Percentiles rank a stretch among this genome's conserved stretches.
Evolutionary conservation across 2,329 filamentous ascomycete species (phyloP).

Genomic region (Cryoendolithus antarcticus): DNA sequence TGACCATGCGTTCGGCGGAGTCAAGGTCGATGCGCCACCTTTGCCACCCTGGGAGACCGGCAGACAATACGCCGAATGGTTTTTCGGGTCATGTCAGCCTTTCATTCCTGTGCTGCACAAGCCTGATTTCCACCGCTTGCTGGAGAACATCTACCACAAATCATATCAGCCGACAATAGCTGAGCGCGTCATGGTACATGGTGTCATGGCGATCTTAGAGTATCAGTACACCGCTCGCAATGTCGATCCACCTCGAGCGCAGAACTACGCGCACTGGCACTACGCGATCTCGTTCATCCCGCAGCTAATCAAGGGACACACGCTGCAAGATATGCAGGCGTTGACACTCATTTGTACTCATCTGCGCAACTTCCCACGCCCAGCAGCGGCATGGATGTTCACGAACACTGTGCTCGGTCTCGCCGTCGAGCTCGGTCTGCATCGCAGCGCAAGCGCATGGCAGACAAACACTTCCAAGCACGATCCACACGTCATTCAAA

Average conservation of each 20-base stretch:
- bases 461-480: conserved; percentile 37
- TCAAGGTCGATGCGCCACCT: conserved; percentile 46
- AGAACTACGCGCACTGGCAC: conserved; percentile 68
- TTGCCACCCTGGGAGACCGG: conserved; percentile 54
- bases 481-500: conserved; percentile 55
- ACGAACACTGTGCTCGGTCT: conserved; percentile 52
- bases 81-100: conserved; percentile 57
- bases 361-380: conserved; percentile 66
- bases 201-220: conserved; percentile 66
- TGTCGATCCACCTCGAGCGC: conserved; percentile 45
- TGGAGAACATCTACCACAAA: conserved; percentile 60
- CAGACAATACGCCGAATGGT: conserved; percentile 60
- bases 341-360: conserved; percentile 60
- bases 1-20: conserved; percentile 46
- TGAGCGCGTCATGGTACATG: conserved; percentile 60
- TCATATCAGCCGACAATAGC: conserved; percentile 49
- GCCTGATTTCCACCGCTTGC: conserved; percentile 56
- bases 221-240: conserved; percentile 68
- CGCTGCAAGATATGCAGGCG: conserved; percentile 58
- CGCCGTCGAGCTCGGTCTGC: conserved; percentile 63
- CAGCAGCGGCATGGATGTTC: conserved; percentile 60
- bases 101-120: conserved; percentile 67
- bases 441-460: conserved; percentile 56
- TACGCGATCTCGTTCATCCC: conserved; percentile 59
- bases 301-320: conserved; percentile 49